Percentiles rank a stretch among this genome's conserved stretches.
Evolutionary conservation across 176 grass and related monocot species (phyloP).

Genomic region (Ampelocalamus luodianensis): DNA sequence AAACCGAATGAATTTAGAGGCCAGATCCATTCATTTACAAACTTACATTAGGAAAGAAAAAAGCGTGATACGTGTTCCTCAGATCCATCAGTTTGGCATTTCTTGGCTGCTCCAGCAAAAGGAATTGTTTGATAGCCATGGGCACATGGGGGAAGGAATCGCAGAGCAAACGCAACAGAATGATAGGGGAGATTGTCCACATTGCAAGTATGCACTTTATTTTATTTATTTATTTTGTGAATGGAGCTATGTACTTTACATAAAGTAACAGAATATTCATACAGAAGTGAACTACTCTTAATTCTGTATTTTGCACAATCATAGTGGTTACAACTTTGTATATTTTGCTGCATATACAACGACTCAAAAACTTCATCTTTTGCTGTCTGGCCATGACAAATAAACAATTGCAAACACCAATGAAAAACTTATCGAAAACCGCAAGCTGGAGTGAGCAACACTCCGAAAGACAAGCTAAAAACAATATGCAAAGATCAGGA

Average conservation of each 20-base stretch:
- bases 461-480: neutral
- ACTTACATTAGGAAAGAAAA: neutral
- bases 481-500: no score
- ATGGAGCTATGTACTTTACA: neutral
- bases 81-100: constrained; percentile 33
- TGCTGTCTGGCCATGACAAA: neutral
- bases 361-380: neutral
- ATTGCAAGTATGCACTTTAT: constrained; percentile 11
- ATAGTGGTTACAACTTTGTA: neutral
- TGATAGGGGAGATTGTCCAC: constrained; percentile 36
- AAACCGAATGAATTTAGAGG: neutral
- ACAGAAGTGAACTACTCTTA: neutral
- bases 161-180: constrained; percentile 41
- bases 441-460: neutral
- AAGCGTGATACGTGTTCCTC: neutral
- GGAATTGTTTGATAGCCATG: constrained; percentile 45
- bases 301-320: constrained; percentile 21
- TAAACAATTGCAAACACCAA: neutral
- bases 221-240: neutral
- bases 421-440: no score
- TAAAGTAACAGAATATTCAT: no score
- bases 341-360: neutral
- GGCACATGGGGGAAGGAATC: constrained; percentile 47
- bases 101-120: constrained; percentile 1
- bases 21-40: neutral